A percentile compares a stretch with the other conserved stretches of the same genome.
phyloP scores from a whole-genome alignment of 2,329 filamentous ascomycete species.

The Xylariaceae sp. region DNA sequence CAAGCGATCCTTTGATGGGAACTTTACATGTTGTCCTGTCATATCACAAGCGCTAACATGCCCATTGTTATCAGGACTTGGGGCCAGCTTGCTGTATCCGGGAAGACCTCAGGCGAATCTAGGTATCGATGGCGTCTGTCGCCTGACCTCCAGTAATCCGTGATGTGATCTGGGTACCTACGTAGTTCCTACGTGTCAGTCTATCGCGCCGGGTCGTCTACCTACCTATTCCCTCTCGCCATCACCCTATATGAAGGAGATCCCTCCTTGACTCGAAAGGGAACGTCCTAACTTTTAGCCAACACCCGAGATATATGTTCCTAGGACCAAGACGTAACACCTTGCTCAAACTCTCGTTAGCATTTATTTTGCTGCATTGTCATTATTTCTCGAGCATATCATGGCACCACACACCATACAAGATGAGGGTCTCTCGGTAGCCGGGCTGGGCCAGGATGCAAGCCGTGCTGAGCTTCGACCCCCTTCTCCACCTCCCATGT shows the following conservation, averaged over 20 bases:
- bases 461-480: conserved; percentile 30
- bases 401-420: conserved; percentile 31
- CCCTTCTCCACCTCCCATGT: conserved; percentile 42
- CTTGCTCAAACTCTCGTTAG: neutral
- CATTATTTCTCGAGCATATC: neutral
- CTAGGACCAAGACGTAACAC: neutral
- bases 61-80: neutral
- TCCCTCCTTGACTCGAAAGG: neutral
- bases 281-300: neutral
- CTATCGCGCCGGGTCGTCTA: neutral
- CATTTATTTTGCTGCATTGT: neutral
- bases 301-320: neutral
- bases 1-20: conserved; percentile 4
- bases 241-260: too few relatives aligned
- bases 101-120: neutral
- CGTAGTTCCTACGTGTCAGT: neutral
- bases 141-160: neutral
- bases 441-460: conserved; percentile 26
- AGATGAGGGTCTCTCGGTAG: conserved; percentile 30
- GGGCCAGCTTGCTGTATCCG: neutral
- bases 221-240: too few relatives aligned
- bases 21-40: neutral
- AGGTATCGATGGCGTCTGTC: neutral
- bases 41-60: neutral
- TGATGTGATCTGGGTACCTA: neutral